Conservation (phyloP, 148 eudicot species). For the Bassia scoparia region DNA sequence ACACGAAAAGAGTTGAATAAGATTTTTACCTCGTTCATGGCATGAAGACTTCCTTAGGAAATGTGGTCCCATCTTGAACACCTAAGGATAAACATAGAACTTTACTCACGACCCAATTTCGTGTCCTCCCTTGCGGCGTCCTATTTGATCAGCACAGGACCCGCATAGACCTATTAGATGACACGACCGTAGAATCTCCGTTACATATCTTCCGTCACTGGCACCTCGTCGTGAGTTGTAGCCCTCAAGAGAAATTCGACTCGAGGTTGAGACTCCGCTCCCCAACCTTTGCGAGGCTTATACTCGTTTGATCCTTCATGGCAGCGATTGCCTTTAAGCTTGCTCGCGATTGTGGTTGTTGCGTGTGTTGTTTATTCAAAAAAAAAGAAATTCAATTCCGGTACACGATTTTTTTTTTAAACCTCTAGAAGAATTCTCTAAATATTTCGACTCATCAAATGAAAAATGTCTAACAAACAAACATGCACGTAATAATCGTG, state of each 20-base stretch:
- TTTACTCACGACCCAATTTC: constrained; percentile 74
- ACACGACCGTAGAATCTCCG: constrained; percentile 48
- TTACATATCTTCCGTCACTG: constrained; percentile 53
- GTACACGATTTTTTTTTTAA: too few relatives aligned
- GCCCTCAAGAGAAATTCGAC: constrained; percentile 80
- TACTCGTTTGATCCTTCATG: constrained; percentile 90
- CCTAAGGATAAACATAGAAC: constrained; percentile 57
- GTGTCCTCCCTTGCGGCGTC: constrained; percentile 70
- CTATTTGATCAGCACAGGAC: constrained; percentile 68
- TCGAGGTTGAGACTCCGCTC: constrained; percentile 41
- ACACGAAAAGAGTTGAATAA: constrained; percentile 59
- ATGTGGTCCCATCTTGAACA: constrained; percentile 86
- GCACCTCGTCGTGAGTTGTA: constrained; percentile 66
- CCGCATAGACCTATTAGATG: constrained; percentile 55
- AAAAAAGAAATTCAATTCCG: too few relatives aligned
- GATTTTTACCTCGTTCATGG: constrained; percentile 77
- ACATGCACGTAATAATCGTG: too few relatives aligned
- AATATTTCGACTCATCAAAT: neutral
- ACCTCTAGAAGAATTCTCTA: neutral
- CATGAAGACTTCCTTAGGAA: constrained; percentile 77
- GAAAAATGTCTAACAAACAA: too few relatives aligned
- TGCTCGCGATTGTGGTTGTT: constrained; percentile 53
- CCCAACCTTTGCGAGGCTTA: constrained; percentile 73
- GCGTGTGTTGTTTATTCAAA: neutral
- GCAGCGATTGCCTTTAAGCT: constrained; percentile 70